Evolutionary conservation across 129 eudicot genomes (phyloP), one percentile per base, ranked within the genome.

Genomic region (Arctium minus): DNA sequence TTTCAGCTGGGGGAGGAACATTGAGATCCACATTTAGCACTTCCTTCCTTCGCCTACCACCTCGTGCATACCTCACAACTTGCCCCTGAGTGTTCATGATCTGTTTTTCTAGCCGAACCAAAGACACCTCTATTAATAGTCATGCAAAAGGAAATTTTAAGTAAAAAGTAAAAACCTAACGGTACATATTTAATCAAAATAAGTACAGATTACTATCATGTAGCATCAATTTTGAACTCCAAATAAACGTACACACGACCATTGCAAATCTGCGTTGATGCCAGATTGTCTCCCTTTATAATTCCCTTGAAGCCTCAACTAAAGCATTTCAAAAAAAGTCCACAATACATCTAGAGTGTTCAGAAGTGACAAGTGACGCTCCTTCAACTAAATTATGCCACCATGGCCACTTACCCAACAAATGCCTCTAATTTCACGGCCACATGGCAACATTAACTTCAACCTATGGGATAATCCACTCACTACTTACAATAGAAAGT

Each of bases 21-120:
- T 91, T 96, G 27, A 90, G 94, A 86, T 91, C 95, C 78, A 92
- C 92, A 67, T 79, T 42, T 27, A 86, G 73, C 12, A 79, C 82
- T 32, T 70, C 81, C 72, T 90, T 96, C 84, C 89, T 89, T 80
- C 81, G 77, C 62, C 89, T 79, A 13, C 80, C 65, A 53, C 79
- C 80, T 83, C 90, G 88, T 60, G 81, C 79, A 86, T 74, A 77
- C 80, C 82, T 91, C 48, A 22, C 65, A 70, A 83, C 77, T 70
- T 44, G 89, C 74, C 81, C 82, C 74, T 69, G 86, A 27, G 86
- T 78, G 85, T 89, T 90, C 99, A 96, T 93, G 80, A 46, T 31
- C 64, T 83, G 70, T 68, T 75, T 44, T 86, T 8, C 71, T 62
- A 29, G 39, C 40, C 60, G 27, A n/a, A 13, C 48, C 13, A 76